These are phyloP conservation scores for Fraxinus anomala DNA, from an alignment of 257 asterid species.

Conservation along the genomic window DNA sequence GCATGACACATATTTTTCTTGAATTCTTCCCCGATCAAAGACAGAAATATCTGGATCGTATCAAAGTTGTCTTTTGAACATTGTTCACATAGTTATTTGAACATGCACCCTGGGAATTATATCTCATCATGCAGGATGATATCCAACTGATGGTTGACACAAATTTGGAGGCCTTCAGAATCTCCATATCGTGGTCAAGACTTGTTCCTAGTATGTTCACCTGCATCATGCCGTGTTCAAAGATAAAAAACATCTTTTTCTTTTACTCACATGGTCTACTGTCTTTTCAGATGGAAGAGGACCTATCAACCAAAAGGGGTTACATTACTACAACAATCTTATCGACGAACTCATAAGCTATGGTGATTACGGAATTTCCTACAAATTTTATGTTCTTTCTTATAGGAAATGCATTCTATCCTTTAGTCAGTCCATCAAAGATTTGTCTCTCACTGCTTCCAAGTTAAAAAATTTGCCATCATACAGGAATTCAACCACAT, in stretches of 20 bases:
- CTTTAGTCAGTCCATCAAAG: background rate
- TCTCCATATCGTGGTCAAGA: constrained; percentile 52
- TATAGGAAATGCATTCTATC: background rate
- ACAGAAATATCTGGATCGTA: background rate
- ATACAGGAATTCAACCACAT: constrained; percentile 58
- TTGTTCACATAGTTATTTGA: background rate
- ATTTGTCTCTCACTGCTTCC: background rate
- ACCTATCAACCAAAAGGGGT: constrained; percentile 40
- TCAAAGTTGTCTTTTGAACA: background rate
- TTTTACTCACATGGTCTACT: constrained; percentile 4
- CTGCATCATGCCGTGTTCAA: background rate
- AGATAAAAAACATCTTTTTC: background rate
- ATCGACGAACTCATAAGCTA: constrained; percentile 39
- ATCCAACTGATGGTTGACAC: constrained; percentile 37
- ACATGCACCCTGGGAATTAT: background rate
- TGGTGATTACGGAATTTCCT: constrained; percentile 28
- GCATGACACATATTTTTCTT: background rate
- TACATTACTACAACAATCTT: constrained; percentile 45
- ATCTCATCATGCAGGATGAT: constrained; percentile 37
- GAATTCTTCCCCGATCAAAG: background rate
- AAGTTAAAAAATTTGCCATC: background rate
- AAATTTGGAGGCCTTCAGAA: constrained; percentile 39
- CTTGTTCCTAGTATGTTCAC: constrained; percentile 44
- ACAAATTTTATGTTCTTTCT: background rate
- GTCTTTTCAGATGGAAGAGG: constrained; percentile 41